Conservation (phyloP, 2,329 filamentous ascomycete species). For the Fusarium albosuccineum region DNA sequence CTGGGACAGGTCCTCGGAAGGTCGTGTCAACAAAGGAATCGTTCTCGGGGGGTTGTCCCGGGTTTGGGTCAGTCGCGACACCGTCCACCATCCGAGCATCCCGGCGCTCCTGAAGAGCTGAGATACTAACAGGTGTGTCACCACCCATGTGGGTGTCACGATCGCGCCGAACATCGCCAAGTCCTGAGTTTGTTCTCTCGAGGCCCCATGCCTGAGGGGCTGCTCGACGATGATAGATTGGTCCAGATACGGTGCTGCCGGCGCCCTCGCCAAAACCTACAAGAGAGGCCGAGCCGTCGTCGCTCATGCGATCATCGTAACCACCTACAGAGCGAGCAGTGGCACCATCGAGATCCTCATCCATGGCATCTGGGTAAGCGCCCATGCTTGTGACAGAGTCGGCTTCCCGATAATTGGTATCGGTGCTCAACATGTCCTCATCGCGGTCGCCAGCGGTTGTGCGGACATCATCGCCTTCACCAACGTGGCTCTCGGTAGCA, state of each 20-base stretch:
- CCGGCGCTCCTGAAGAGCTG: constrained; percentile 64
- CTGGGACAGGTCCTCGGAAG: constrained; percentile 67
- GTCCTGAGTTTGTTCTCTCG: constrained; percentile 65
- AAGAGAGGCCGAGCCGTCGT: constrained; percentile 84
- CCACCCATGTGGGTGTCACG: constrained; percentile 50
- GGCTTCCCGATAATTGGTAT: constrained; percentile 70
- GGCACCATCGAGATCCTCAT: constrained; percentile 64
- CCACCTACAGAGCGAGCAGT: constrained; percentile 62
- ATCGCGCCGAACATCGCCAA: constrained; percentile 61
- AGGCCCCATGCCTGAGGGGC: constrained; percentile 60
- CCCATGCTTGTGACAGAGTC: constrained; percentile 69
- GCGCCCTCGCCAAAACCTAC: constrained; percentile 96
- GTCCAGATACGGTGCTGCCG: constrained; percentile 84
- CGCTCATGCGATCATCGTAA: constrained; percentile 81
- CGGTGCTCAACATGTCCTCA: constrained; percentile 80
- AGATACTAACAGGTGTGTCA: constrained; percentile 60
- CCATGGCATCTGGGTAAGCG: constrained; percentile 61
- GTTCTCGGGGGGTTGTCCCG: constrained; percentile 63
- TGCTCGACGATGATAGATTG: constrained; percentile 72
- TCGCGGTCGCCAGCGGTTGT: constrained; percentile 68
- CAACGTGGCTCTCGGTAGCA: constrained; percentile 80
- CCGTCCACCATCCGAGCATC: constrained; percentile 78
- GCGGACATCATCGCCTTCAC: constrained; percentile 65
- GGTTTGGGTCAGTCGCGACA: constrained; percentile 68
- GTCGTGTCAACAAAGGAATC: constrained; percentile 75